These are phyloP conservation scores for Plasmodium sp. DNA, from an alignment of 169 alveolate species.

Conservation along the genomic window DNA sequence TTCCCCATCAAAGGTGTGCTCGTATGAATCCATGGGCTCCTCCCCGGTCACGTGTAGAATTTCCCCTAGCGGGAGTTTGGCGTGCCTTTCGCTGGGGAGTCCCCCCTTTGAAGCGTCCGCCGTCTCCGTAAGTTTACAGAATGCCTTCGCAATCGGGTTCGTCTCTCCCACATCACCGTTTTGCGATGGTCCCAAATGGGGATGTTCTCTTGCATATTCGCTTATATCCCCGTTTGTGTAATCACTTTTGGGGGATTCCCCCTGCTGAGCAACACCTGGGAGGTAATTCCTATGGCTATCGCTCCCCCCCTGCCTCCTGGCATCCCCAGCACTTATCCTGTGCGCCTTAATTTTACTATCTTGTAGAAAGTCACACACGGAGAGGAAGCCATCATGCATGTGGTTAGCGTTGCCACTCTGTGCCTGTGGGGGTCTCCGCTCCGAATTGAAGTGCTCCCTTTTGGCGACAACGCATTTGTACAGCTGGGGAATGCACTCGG, in stretches of 20 bases:
- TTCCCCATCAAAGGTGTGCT: background rate
- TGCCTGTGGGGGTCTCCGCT: background rate
- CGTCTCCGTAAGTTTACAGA: background rate
- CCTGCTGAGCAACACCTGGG: background rate
- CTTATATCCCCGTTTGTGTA: background rate
- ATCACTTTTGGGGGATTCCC: background rate
- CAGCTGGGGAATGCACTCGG: background rate
- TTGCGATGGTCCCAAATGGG: background rate
- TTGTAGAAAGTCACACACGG: background rate
- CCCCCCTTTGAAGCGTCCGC: background rate
- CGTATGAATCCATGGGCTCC: background rate
- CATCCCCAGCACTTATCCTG: background rate
- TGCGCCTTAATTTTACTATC: background rate
- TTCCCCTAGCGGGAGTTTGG: too few relatives aligned
- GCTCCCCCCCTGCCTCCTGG: background rate
- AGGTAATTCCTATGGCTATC: background rate
- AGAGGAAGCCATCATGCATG: background rate
- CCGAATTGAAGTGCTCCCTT: background rate
- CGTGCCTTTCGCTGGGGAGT: too few relatives aligned
- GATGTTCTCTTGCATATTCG: background rate
- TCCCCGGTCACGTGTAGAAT: background rate
- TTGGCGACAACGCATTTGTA: slow-evolving; percentile 8
- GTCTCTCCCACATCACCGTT: background rate
- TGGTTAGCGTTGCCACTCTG: background rate
- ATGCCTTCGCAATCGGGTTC: background rate